Evolutionary conservation across 106 monocot genomes (phyloP), one percentile per base, ranked within the genome.

Genomic region (Allium fistulosum): DNA sequence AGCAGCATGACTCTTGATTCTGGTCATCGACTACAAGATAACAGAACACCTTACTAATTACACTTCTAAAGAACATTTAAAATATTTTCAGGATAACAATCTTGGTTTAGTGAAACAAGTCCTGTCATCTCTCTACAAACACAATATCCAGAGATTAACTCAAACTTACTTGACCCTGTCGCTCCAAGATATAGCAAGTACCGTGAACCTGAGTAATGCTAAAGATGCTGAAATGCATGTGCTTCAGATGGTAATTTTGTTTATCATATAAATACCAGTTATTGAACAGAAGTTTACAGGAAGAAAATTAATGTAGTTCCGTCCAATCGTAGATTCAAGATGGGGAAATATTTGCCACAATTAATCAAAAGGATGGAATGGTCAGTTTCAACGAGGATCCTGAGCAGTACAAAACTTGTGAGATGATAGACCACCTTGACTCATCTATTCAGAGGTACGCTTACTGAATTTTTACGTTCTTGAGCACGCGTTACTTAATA

Each of bases 321-420:
- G 47, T 68, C 17, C 60, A 52, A 59, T 17, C 53, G 64, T 72
- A 99, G 99, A 99, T 99, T 72, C 93, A 93, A 87, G 93, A 87
- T 80, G 93, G 99, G 56, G 99, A 99, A 45, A 99, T 93, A 48
- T 83, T 82, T 81, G 99, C 99, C 10, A 90, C 93, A 49, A 99
- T 99, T 70, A 99, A 99, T 69, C 93, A 99, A 69, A 99, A 93
- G 62, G 99, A 99, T 80, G 99, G 99, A 57, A 99, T 99, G 99
- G 99, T 99, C 77, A 90, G 84, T 85, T 99, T 99, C 74, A 84
- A 90, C 63, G 99, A 99, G 78, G 99, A 99, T 80, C 99, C 93
- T 69, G 99, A 99, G 50, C 89, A 99, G 65, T 99, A 99, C 68
- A 99, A 93, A 78, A 85, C 79, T 71, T 87, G 87, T 77, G 73